Evolutionary conservation across 768 basidiomycete species (phyloP), one percentile per base, ranked within the genome.

Genomic region (Lactarius akahatsu): DNA sequence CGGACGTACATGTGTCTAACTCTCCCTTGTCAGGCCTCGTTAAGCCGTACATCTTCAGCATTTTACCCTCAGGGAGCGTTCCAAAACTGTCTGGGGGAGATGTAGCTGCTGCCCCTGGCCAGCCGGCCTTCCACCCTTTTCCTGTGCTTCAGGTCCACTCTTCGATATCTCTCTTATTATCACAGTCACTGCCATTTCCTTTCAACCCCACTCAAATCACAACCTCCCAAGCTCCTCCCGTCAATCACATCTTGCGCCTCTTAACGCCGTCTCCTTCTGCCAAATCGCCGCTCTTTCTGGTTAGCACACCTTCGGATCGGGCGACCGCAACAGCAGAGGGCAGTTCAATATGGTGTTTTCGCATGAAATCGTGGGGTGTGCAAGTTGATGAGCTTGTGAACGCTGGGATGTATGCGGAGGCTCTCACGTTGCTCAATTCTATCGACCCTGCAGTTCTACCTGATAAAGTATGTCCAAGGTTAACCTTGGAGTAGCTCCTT

Each of bases 321-420:
- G 77, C 83, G 2, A 78, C 85, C 0, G 85, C 88, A 2, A 75
- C 85, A 6, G 76, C 82, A 2, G 89, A 94, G 70, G 94, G 94
- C 2, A 90, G 86, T 67, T 83, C 85, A 1, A 80, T 98, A 68
- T 96, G 94, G 94, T 80, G 81, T 36, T 79, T 96, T 58, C 69
- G 72, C 9, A 88, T 94, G 83, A 85, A 82, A 69, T 78, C 88
- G 0, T 91, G 94, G 89, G 81, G 84, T 7, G 85, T 87, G 26
- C 92, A 96, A 71, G 82, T 97, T 18, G 93, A 96, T 68, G 92
- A 96, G 71, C 81, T 96, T 23, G 86, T 95, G 3, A 75, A 79
- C 38, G 80, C 76, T 4, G 90, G 88, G 0, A 77, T 81, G 38
- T 95, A 95, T 74, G 78, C 81, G 0, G 91, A 96, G 72, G 95